A percentile compares a stretch with the other conserved stretches of the same genome.
Conservation (phyloP, 176 grass and related monocot species). For the Eragrostis curvula region DNA sequence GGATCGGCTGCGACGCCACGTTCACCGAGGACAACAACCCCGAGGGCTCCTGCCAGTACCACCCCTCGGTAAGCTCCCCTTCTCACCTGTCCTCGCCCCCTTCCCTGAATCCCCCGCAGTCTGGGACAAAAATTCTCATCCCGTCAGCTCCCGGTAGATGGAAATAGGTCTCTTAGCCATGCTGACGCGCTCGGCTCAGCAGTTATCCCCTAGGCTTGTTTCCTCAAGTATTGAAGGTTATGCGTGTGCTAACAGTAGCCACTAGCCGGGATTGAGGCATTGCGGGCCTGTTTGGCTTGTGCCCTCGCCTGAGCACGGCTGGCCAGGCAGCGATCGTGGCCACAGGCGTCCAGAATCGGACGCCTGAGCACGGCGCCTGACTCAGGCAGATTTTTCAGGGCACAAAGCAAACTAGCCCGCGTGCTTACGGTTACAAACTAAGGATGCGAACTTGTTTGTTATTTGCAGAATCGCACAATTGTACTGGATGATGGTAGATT, state of each 20-base stretch:
- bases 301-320: too few relatives aligned
- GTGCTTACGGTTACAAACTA: neutral
- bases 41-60: conserved; percentile 86
- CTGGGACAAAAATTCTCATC: neutral
- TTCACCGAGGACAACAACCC: conserved; percentile 79
- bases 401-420: too few relatives aligned
- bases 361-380: too few relatives aligned
- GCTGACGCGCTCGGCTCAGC: neutral
- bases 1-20: conserved; percentile 84
- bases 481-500: conserved; percentile 3
- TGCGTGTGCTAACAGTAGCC: conserved; percentile 1
- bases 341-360: too few relatives aligned
- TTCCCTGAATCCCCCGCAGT: too few relatives aligned
- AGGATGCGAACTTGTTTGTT: neutral
- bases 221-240: neutral
- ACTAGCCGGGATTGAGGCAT: neutral
- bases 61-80: conserved; percentile 68
- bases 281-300: neutral
- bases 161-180: neutral
- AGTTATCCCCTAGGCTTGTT: neutral
- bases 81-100: neutral
- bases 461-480: neutral
- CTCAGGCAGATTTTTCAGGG: too few relatives aligned
- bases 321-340: too few relatives aligned
- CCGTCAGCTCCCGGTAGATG: neutral